Evolutionary conservation across 345 rosid genomes (phyloP), one percentile per base, ranked within the genome.

Genomic region (Punica granatum): DNA sequence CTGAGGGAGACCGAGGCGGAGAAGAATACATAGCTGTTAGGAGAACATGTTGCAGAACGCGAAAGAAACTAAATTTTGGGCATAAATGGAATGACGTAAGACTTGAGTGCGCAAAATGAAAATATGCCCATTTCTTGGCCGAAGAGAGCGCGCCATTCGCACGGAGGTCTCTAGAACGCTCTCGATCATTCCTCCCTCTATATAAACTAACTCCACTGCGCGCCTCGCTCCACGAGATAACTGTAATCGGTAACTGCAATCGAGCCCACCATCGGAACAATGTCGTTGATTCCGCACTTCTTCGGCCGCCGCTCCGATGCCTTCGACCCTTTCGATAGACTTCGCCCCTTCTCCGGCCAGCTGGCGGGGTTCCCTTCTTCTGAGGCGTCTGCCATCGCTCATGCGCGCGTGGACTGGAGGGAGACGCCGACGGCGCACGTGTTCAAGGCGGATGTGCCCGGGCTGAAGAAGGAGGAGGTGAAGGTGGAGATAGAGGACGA

Each of bases 341-440:
- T 56, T 33, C 34, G 58, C 19, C 16, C 6, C 34, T 7, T 30
- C 34, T 28, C 61, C 7, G 34, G 61, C 33, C 28, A 23, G 30
- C 51, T 46, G 58, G 30, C 34, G 61, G 34, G 61, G 25, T 56
- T 56, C 61, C 61, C 61, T 6, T 56, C 61, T 4, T 44, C 49
- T 5, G 83, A 82, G 56, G 64, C 67, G 4, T 19, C 70, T 0
- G 78, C 76, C 36, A 14, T 74, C 0, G 70, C 25, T 3, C 69
- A 70, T 53, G 51, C 67, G 6, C 76, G 72, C 19, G 64, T 77
- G 11, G 84, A 82, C 75, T 77, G 82, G 84, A 79, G 21, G 44
- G 80, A 79, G 73, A 82, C 80, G 28, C 67, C 73, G 34, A 79
- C 75, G 63, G 77, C 80, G 15, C 86, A 82, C 75, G 73, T 73